Base-by-base conservation (phyloP, 257 asterid species). In the Penstemon eatonii region DNA sequence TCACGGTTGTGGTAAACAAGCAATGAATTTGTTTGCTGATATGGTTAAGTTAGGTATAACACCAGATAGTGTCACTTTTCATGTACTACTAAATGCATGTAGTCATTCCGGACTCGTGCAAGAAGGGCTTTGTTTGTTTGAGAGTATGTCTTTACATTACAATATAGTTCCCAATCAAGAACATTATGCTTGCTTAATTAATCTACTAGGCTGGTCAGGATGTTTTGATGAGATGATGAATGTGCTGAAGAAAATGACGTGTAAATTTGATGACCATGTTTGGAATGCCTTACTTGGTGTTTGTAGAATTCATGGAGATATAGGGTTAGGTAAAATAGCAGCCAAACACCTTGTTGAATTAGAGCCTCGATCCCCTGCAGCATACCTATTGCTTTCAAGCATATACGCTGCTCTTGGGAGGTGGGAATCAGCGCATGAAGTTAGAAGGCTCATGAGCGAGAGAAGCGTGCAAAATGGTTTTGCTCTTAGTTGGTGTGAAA, bases 111-210 rank as follows among this genome's bases (percentile, higher is more conserved):
- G 86, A 53, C 82, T 83, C 10, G 92, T 82, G 47, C 65, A 77
- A 33, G 90, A 88, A 69, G 96, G 96, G 7, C 75, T 88, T 54
- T 10, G 33, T 60, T 69, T 82, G 74, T 83, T 82, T 9, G 78
- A 78, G 65, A 79, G 81, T 36, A 85, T 88, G 88, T 69, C n/a
- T 41, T 63, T 33, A 44, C 74, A 81, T 71, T 81, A 80, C 55
- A 41, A 63, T 6, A 79, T 79, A 65, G 44, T 36, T 67, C 96
- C 89, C 0, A 68, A 81, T 74, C 89, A 77, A 60, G 86, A 83
- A 77, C 92, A 86, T 71, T 81, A 83, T 78, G 86, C 89, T 3
- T 81, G 90, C 81, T 73, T 88, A 55, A 78, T 84, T 71, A 87
- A 84, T 76, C 78, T 88, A 40, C 80, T 86, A 13, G 89, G 87